These are phyloP conservation scores for Secale cereale DNA, from an alignment of 176 grass and related monocot species.

Conservation along the genomic window DNA sequence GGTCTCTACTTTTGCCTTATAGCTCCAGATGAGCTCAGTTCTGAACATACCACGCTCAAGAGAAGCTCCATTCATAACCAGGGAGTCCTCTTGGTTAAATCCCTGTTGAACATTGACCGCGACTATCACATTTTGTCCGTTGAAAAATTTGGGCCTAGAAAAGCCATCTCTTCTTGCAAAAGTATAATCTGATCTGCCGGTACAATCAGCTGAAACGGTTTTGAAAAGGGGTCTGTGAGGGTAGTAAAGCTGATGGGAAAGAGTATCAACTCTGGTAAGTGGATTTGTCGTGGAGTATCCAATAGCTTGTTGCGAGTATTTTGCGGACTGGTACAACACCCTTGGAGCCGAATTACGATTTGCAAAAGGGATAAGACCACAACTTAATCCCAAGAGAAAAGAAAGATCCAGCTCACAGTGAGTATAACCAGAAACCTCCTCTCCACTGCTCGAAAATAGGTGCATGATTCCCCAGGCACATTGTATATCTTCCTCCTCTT, in stretches of 20 bases:
- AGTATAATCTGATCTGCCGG: constrained; percentile 55
- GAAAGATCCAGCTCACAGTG: constrained; percentile 84
- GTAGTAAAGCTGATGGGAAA: constrained; percentile 87
- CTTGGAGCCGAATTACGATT: constrained; percentile 91
- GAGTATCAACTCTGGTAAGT: constrained; percentile 68
- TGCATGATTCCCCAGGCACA: no score
- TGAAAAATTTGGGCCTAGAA: constrained; percentile 77
- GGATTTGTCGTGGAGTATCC: constrained; percentile 92
- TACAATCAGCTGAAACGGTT: constrained; percentile 66
- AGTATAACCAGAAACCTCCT: constrained; percentile 46
- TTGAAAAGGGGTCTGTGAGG: constrained; percentile 88
- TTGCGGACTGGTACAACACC: constrained; percentile 62
- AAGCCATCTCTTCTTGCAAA: constrained; percentile 53
- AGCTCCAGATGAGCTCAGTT: constrained; percentile 69
- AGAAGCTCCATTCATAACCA: constrained; percentile 91
- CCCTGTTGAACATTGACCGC: constrained; percentile 95
- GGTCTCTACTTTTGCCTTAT: constrained; percentile 86
- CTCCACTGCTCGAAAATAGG: constrained; percentile 35
- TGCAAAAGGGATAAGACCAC: constrained; percentile 82
- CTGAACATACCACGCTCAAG: constrained; percentile 90
- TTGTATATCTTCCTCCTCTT: constrained; percentile 95
- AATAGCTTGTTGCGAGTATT: constrained; percentile 93
- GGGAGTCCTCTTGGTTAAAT: constrained; percentile 94
- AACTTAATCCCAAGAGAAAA: constrained; percentile 88
- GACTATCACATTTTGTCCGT: constrained; percentile 93